Evolutionary conservation across 2,329 filamentous ascomycete species (phyloP), one percentile per base, ranked within the genome.

Genomic region (Claviceps lovelessii): DNA sequence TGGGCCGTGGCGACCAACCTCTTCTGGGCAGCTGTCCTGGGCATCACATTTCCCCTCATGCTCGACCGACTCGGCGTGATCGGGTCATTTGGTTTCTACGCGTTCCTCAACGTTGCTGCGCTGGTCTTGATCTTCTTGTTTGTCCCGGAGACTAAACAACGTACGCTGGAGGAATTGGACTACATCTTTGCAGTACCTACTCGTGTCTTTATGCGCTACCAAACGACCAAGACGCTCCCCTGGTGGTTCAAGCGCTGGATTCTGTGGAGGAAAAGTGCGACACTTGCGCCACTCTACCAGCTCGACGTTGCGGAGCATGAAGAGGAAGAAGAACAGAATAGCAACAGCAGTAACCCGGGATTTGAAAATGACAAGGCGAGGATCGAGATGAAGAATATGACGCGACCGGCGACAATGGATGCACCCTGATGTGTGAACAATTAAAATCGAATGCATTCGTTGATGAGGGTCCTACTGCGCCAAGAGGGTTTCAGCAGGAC

Each of bases 1-100:
- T 86, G 78, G 68, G 79, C 82, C 8, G 83, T 86, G 9, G 80
- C 83, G 1, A 85, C 81, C 0, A 84, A 81, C 58, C 71, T 84
- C 8, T 76, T 76, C 61, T 80, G 76, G 75, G 79, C 79, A 0
- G 73, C 77, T 0, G 76, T 86, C 0, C 68, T 83, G 49, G 76
- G 77, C n/a, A 77, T 86, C 52, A 84, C 80, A 0, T 82, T 83
- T 61, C 81, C 81, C 2, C 70, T 77, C 49, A 76, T 84, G 68
- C 67, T 83, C 13, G 65, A 65, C 3, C 61, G 64, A 11, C 58
- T 77, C 0, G 67, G 69, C 3, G 70, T 74, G 1, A 62, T 74
- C 4, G 77, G 78, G 2, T 73, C 77, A 0, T 81, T 81, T 59
- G 70, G 73, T 1, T 70, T 79, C 52, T 82, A 82, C 58, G 73